Base-by-base conservation (phyloP, 1,284 basidiomycete genomes). In the Ustilago tritici region DNA sequence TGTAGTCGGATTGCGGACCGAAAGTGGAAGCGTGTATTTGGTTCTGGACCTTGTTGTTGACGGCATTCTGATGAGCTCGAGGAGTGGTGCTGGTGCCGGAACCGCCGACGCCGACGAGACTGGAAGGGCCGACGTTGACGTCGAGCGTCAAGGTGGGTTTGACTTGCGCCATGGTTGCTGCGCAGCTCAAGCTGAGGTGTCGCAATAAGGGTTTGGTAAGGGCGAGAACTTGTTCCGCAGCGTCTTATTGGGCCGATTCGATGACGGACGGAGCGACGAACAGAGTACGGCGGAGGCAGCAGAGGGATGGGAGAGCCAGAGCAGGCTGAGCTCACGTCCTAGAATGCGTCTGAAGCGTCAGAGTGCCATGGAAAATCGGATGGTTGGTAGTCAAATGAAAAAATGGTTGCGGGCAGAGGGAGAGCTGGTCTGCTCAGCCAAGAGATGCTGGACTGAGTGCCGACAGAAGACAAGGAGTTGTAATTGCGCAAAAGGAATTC, bases 81-180 rank as follows among this genome's bases (percentile, higher is more conserved):
- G 67, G 71, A 4, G 74, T 79, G 32, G 62, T 61, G 69, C 70
- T 74, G 52, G 78, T 79, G 46, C 74, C 64, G 17, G 75, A 76
- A n/a, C 73, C 70, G 36, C 75, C 75, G 61, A 77, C 59, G 64
- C 61, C 65, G 15, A 52, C 61, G 38, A 69, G 60, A 47, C 50
- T 65, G 28, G 63, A 68, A 17, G 70, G 41, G 35, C 65, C 80
- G 32, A 80, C 56, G 50, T 69, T 79, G 75, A 82, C 78, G 65
- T 82, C 80, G 61, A 82, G 80, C 38, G 81, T 81, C 65, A 82
- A 71, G 19, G 65, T 57, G 0, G 81, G 81, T 59, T 79, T 74
- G 38, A 74, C 76, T 61, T 80, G 78, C 4, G 81, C 74, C 81
- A 82, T 82, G 63, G 3, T 65, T 40, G 32, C 3, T 36, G 32